Conservation (phyloP, 306 rosid genomes). For the Trifolium dubium region DNA sequence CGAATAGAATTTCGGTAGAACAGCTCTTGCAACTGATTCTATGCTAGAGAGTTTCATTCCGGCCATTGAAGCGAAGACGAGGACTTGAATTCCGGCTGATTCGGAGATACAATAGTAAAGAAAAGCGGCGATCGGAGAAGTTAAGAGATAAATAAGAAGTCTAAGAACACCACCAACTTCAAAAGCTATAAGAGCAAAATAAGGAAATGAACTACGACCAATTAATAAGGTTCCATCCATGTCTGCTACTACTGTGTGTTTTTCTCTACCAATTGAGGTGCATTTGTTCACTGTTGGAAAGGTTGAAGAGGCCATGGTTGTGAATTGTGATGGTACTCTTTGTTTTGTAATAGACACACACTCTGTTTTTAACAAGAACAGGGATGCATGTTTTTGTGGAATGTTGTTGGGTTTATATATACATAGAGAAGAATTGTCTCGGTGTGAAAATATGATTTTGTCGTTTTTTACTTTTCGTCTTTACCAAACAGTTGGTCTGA, state of each 20-base stretch:
- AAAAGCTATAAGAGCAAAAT: slow-evolving; percentile 76
- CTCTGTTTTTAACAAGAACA: not conserved
- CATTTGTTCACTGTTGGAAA: slow-evolving; percentile 70
- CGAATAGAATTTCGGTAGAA: slow-evolving; percentile 75
- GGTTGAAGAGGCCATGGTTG: slow-evolving; percentile 27
- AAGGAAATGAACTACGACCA: slow-evolving; percentile 84
- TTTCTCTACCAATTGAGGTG: slow-evolving; percentile 62
- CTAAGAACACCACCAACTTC: slow-evolving; percentile 77
- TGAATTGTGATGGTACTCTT: not conserved
- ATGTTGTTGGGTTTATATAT: not conserved
- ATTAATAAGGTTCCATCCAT: slow-evolving; percentile 85
- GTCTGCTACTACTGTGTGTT: slow-evolving; percentile 77
- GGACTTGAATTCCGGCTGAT: slow-evolving; percentile 72
- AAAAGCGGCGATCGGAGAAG: slow-evolving; percentile 69
- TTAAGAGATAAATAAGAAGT: slow-evolving; percentile 63
- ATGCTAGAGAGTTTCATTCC: slow-evolving; percentile 65
- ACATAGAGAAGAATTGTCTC: not conserved
- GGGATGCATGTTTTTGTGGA: slow-evolving; percentile 6
- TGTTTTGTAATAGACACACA: not conserved
- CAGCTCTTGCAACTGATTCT: slow-evolving; percentile 77
- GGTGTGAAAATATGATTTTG: no score
- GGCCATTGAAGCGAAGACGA: slow-evolving; percentile 61
- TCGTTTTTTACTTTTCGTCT: no score
- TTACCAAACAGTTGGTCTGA: no score
- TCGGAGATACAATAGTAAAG: slow-evolving; percentile 79